Evolutionary conservation across 257 asterid genomes (phyloP), one percentile per base, ranked within the genome.

Genomic region (Scutellaria baicalensis): DNA sequence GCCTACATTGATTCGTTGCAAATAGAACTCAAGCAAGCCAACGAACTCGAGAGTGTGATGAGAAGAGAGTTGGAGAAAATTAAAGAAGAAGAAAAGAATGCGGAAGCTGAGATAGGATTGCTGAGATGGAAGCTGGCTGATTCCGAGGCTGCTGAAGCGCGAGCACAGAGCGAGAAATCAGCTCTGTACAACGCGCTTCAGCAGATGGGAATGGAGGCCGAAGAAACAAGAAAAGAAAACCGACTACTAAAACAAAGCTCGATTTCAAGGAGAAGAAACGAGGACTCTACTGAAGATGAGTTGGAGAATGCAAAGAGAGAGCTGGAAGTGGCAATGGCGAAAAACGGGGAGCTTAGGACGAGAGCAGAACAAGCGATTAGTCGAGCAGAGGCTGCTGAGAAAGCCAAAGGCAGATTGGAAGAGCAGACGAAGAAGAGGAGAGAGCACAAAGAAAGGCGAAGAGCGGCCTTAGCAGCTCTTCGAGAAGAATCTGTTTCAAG

Each of bases 381-480:
- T 85, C 75, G 97, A 47, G 97, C 97, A 0, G 95, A 91, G 59
- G 88, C 84, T 0, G 96, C 95, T 0, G 97, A 89, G 70, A 91
- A 79, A 54, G 86, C 80, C 1, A 89, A 83, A 54, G 49, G 43
- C 0, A 77, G 21, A 14, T 69, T 91, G 54, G 96, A 89, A 75
- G 89, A 79, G 36, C 71, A 81, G 79, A 77, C 81, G 18, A 87
- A 63, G 84, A 82, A 69, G 75, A 68, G 86, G 76, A 85, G 75
- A 67, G 89, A 89, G 66, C 81, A 67, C 0, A 83, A 74, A 51
- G 87, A 80, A 38, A 81, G 74, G 75, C 78, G 86, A 48, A 85
- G 69, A 71, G 93, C 88, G 1, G 92, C 88, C 7, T 62, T 75
- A 5, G 80, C 71, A 3, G 91, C 88, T 9, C 75, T 89, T 3